Evolutionary conservation across 306 rosid genomes (phyloP), one percentile per base, ranked within the genome.

Genomic region (Psophocarpus tetragonolobus): DNA sequence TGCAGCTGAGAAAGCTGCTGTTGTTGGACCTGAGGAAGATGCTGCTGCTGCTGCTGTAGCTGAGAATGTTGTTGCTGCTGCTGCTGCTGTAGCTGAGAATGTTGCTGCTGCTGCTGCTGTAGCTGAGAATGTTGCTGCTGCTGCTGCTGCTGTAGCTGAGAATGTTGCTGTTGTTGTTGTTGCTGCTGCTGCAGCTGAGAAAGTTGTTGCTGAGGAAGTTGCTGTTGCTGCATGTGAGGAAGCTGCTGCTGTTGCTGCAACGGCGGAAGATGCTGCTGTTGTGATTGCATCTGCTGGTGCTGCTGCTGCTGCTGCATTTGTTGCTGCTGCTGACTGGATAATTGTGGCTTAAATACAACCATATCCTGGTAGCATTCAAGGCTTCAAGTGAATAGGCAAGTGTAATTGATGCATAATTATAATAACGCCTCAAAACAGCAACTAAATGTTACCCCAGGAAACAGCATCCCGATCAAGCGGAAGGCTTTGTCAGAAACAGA

Each of bases 401-500:
- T 66, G 68, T 80, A 51, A 53, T 54, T 17, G 14, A 57, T 58
- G 54, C 24, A 80, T 12, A 44, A 63, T 74, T 65, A 48, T 60
- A 63, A 71, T 56, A 32, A 32, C 78, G 58, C 15, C 57, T 73
- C 4, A 65, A 63, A 33, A 29, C 32, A 50, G 23, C 68, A 58
- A 39, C 17, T 66, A 60, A 44, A 73, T 61, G 45, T 79, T 79
- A 95, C 99, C 96, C 94, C 98, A 6, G 99, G 99, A 69, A 95
- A 91, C 68, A 95, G 98, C 99, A 95, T 92, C 82, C 99, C 99
- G 73, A 90, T 91, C 90, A 95, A 87, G 86, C 98, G 98, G 89
- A 53, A 90, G 65, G 97, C 96, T 85, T 90, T 92, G 85, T 95
- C 97, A 9, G 99, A 91, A 77, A 92, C 97, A 24, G 98, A 95